phyloP scores from a whole-genome alignment of 2,329 filamentous ascomycete species.

The Alternaria angustiovoidea region DNA sequence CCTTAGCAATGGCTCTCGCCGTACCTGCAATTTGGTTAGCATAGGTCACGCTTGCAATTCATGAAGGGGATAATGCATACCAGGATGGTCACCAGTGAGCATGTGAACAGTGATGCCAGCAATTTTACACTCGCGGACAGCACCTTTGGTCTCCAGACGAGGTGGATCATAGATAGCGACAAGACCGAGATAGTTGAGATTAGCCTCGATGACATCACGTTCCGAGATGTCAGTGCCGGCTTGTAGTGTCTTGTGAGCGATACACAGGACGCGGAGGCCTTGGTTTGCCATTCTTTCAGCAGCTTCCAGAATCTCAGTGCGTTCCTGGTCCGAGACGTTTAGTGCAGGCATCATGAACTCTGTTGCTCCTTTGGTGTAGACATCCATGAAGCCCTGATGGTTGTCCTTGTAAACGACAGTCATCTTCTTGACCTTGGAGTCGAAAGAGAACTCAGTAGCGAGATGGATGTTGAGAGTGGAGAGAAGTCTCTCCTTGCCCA shows the following conservation, averaged over 20 bases:
- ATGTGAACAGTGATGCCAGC: conserved; percentile 61
- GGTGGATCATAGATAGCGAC: conserved; percentile 88
- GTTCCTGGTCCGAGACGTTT: conserved; percentile 41
- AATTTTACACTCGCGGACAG: conserved; percentile 55
- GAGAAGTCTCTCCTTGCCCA: conserved; percentile 44
- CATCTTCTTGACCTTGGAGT: conserved; percentile 53
- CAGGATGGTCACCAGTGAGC: conserved; percentile 59
- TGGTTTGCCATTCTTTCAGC: conserved; percentile 49
- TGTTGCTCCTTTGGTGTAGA: conserved; percentile 51
- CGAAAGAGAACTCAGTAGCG: conserved; percentile 51
- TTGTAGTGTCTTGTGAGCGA: conserved; percentile 47
- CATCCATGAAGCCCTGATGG: conserved; percentile 38
- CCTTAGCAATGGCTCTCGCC: conserved; percentile 56
- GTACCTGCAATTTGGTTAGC: conserved; percentile 31
- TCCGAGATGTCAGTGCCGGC: conserved; percentile 39
- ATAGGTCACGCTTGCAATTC: neutral
- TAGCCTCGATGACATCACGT: conserved; percentile 70
- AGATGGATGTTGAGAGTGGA: conserved; percentile 39
- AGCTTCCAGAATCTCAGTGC: conserved; percentile 17
- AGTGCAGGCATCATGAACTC: conserved; percentile 49
- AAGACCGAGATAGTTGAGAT: conserved; percentile 79
- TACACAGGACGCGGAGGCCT: conserved; percentile 50
- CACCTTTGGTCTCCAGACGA: conserved; percentile 75
- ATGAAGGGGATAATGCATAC: conserved; percentile 9
- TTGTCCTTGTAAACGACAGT: conserved; percentile 49